Percentiles rank a stretch among this genome's conserved stretches.
Conservation (phyloP, 202 grass and related monocot species). For the Eragrostis tef region DNA sequence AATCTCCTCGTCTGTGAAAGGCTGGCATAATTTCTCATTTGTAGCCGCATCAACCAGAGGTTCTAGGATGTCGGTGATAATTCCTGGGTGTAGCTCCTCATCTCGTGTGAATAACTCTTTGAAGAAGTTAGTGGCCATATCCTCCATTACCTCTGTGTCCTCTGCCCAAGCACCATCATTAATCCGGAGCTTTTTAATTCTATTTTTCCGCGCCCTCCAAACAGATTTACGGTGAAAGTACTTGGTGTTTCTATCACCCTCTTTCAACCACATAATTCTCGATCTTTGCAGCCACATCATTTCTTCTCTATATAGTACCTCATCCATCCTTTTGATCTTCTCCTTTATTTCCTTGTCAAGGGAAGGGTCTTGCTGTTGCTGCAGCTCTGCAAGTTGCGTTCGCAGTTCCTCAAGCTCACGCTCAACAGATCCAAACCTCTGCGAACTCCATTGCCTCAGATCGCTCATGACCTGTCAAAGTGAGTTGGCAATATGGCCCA, state of each 20-base stretch:
- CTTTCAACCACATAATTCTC: not conserved
- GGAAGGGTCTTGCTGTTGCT: no score
- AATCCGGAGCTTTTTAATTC: not conserved
- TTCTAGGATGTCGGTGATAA: not conserved
- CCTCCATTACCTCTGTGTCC: not conserved
- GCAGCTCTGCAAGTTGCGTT: no score
- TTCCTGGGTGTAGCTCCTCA: accelerated
- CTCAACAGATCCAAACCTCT: no score
- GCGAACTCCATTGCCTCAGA: no score
- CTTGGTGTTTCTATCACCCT: not conserved
- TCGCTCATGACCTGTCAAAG: no score
- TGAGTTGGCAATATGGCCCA: not conserved
- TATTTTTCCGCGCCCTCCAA: not conserved
- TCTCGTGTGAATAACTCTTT: not conserved
- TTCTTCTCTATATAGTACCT: not conserved
- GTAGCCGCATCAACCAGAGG: not conserved
- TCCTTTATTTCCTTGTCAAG: no score
- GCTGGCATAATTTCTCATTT: not conserved
- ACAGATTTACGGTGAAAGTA: not conserved
- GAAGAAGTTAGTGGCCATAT: not conserved
- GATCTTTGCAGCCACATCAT: not conserved
- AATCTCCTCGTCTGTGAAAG: not conserved
- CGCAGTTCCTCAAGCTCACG: no score
- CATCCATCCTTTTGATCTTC: not conserved
- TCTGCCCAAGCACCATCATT: no score